These are phyloP conservation scores for Pestalotiopsis sp. DNA, from an alignment of 2,329 filamentous ascomycete genomes.

Conservation along the genomic window DNA sequence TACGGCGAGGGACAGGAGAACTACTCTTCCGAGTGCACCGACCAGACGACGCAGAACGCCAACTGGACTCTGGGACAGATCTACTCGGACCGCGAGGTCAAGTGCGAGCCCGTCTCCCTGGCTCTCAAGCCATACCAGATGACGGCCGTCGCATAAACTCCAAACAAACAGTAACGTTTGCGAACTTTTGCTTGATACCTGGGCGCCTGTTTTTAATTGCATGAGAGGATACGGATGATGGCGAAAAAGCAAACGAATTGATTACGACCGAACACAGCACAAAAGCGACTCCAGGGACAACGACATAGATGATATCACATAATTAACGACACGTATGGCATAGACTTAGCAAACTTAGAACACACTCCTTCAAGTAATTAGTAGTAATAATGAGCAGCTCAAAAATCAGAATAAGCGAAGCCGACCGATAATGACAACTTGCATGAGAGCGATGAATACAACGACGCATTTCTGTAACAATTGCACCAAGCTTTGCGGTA, in stretches of 20 bases:
- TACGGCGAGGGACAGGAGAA: slow-evolving; percentile 28
- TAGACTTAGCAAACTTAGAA: not conserved
- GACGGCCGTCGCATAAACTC: slow-evolving; percentile 34
- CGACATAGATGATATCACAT: not conserved
- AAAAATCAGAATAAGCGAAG: not conserved
- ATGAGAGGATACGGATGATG: too few species aligned
- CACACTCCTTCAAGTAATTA: not conserved
- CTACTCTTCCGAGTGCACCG: slow-evolving; percentile 36
- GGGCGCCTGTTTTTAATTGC: not conserved
- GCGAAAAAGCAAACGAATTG: not conserved
- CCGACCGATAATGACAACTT: too few species aligned
- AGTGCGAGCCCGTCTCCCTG: slow-evolving; percentile 32
- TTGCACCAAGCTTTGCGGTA: too few species aligned
- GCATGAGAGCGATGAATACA: too few species aligned
- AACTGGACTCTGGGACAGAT: slow-evolving; percentile 41
- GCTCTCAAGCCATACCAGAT: slow-evolving; percentile 34
- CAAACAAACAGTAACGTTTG: not conserved
- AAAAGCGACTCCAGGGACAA: not conserved
- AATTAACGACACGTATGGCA: not conserved
- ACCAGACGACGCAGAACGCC: slow-evolving; percentile 35
- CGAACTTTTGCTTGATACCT: not conserved
- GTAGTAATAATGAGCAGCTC: not conserved
- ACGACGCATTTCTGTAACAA: too few species aligned
- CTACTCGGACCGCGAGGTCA: slow-evolving; percentile 36
- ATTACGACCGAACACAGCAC: not conserved